Conservation (phyloP, 2,329 filamentous ascomycete species). For the Pseudocercospora macadamiae region DNA sequence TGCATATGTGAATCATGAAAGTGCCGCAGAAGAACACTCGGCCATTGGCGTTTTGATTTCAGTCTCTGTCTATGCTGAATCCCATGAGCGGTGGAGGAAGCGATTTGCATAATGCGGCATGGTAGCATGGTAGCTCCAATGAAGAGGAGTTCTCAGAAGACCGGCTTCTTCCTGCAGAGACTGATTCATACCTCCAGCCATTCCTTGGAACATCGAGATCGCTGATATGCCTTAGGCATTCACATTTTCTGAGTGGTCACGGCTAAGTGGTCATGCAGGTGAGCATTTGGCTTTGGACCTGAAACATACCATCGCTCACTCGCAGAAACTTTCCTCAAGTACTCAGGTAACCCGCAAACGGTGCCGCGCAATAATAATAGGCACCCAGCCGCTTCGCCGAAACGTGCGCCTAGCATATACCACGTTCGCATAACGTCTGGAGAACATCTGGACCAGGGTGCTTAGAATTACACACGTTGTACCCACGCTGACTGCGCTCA, state of each 20-base stretch:
- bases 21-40: constrained; percentile 11
- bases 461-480: too few species aligned
- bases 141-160: constrained; percentile 1
- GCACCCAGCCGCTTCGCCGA: not conserved
- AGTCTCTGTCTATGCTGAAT: constrained; percentile 6
- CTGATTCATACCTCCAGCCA: not conserved
- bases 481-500: too few species aligned
- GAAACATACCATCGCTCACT: not conserved
- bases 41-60: constrained; percentile 16
- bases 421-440: too few species aligned
- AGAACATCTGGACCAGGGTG: too few species aligned
- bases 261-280: not conserved
- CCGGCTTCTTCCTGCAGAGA: not conserved
- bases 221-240: not conserved
- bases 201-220: too few species aligned
- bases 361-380: not conserved
- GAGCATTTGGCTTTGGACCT: not conserved
- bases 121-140: constrained; percentile 19
- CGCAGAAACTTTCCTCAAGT: not conserved
- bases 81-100: constrained; percentile 10
- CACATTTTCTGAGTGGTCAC: not conserved
- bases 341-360: not conserved
- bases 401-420: too few species aligned
- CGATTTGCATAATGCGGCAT: constrained; percentile 14
- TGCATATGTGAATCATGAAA: constrained; percentile 31